phyloP scores from a whole-genome alignment of 2,329 filamentous ascomycete species.

The Graphiopsis chlorocephala region DNA sequence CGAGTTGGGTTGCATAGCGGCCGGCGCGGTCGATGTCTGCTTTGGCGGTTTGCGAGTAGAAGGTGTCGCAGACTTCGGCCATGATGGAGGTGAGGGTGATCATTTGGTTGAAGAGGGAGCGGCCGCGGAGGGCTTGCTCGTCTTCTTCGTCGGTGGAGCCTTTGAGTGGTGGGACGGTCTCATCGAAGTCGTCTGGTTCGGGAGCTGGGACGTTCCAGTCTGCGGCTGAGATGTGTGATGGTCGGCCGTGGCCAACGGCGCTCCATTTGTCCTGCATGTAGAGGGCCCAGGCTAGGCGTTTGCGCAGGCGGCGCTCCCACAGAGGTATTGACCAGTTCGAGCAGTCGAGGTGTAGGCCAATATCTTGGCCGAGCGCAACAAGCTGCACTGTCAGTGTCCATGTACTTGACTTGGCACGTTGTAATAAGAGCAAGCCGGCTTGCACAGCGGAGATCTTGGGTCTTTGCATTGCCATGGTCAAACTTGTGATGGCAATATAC shows the following conservation, averaged over 20 bases:
- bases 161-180: slow-evolving; percentile 52
- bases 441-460: slow-evolving; percentile 81
- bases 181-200: slow-evolving; percentile 67
- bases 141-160: slow-evolving; percentile 53
- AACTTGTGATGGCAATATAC: slow-evolving; percentile 66
- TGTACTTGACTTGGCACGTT: slow-evolving; percentile 72
- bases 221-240: slow-evolving; percentile 67
- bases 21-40: slow-evolving; percentile 65
- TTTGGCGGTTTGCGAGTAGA: slow-evolving; percentile 77
- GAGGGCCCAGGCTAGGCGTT: slow-evolving; percentile 83
- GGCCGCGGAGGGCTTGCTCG: slow-evolving; percentile 63
- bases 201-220: slow-evolving; percentile 76
- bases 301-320: slow-evolving; percentile 83
- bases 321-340: slow-evolving; percentile 79
- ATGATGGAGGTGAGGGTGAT: slow-evolving; percentile 72
- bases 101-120: slow-evolving; percentile 71
- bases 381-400: slow-evolving; percentile 85
- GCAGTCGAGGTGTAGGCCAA: slow-evolving; percentile 87
- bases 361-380: slow-evolving; percentile 80
- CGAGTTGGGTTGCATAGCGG: slow-evolving; percentile 66
- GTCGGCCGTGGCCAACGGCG: slow-evolving; percentile 77
- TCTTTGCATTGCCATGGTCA: slow-evolving; percentile 74
- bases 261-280: slow-evolving; percentile 97
- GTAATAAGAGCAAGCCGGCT: slow-evolving; percentile 70
- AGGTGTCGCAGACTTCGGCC: slow-evolving; percentile 76